Evolutionary conservation across 2,329 filamentous ascomycete species (phyloP), one percentile per base, ranked within the genome.

Genomic region (Colletotrichum orchidophilum): DNA sequence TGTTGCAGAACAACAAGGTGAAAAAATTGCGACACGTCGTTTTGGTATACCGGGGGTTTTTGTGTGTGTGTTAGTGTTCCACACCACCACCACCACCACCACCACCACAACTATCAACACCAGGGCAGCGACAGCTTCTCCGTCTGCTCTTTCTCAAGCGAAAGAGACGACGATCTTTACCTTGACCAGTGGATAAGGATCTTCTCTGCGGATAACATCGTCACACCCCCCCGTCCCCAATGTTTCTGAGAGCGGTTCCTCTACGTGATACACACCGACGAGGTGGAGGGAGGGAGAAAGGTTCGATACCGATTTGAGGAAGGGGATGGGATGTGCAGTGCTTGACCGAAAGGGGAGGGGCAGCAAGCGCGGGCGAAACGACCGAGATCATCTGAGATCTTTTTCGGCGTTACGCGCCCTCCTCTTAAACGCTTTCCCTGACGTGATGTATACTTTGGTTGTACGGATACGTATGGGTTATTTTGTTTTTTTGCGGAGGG

Each of bases 341-440:
- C 39, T 46, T 46, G 39, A 46, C 39, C 39, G 18, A 46, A 46
- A 46, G 39, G 18, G 35, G 39, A 8, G 18, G 39, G 18, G 18
- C 39, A 18, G 39, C 35, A 15, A 42, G 18, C 35, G 65, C 13
- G 31, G 33, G 24, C n/a, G 11, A 33, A n/a, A 60, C 39, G 39
- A 18, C 39, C 39, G 35, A 50, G 49, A 57, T 66, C 53, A 52
- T 70, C 55, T 61, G 67, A 65, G 63, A 57, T 70, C 62, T 59
- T 65, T 46, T 18, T n/a, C n/a, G n/a, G n/a, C n/a, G n/a, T n/a
- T n/a, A n/a, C n/a, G n/a, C n/a, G n/a, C 65, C 65, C 31, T 24
- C 33, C 13, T 35, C 39, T n/a, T n/a, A n/a, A n/a, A n/a, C n/a
- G n/a, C n/a, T n/a, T n/a, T n/a, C n/a, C n/a, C n/a, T n/a, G n/a